phyloP scores from a whole-genome alignment of 2,329 filamentous ascomycete genomes.

The Apiospora sp. region DNA sequence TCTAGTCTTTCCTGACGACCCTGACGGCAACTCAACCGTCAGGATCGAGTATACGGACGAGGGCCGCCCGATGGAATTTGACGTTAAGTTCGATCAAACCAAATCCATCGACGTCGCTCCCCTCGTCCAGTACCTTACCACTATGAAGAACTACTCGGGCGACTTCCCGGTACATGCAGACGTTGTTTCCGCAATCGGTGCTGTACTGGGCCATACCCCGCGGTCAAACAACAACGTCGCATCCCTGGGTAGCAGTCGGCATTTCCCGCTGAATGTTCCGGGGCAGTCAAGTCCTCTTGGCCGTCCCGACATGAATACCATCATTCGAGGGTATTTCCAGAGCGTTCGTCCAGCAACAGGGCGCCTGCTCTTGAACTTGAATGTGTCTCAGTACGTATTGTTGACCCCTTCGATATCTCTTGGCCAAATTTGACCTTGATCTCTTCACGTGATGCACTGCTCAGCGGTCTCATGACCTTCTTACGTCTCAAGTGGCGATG shows the following conservation, averaged over 20 bases:
- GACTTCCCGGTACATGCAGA: conserved; percentile 58
- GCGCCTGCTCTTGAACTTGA: conserved; percentile 61
- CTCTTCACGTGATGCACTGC: no score
- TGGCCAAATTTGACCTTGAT: no score
- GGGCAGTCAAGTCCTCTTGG: conserved; percentile 40
- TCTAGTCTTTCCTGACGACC: conserved; percentile 46
- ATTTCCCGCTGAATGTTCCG: conserved; percentile 52
- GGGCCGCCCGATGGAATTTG: conserved; percentile 46
- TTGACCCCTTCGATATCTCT: neutral
- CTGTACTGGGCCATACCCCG: conserved; percentile 57
- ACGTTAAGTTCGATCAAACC: conserved; percentile 52
- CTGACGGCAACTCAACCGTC: conserved; percentile 32
- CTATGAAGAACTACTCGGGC: conserved; percentile 47
- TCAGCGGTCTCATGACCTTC: neutral
- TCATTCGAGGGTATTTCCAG: conserved; percentile 63
- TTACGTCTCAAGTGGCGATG: neutral
- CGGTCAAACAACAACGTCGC: conserved; percentile 46
- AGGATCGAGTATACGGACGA: conserved; percentile 47
- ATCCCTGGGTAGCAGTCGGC: conserved; percentile 56
- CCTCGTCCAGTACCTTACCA: conserved; percentile 54
- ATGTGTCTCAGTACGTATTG: conserved; percentile 59
- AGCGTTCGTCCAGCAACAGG: conserved; percentile 62
- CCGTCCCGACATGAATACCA: conserved; percentile 43
- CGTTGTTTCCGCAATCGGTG: conserved; percentile 58
- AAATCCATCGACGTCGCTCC: conserved; percentile 47